Base-by-base conservation (phyloP, 2,329 filamentous ascomycete species). In the Coniella lustricola region DNA sequence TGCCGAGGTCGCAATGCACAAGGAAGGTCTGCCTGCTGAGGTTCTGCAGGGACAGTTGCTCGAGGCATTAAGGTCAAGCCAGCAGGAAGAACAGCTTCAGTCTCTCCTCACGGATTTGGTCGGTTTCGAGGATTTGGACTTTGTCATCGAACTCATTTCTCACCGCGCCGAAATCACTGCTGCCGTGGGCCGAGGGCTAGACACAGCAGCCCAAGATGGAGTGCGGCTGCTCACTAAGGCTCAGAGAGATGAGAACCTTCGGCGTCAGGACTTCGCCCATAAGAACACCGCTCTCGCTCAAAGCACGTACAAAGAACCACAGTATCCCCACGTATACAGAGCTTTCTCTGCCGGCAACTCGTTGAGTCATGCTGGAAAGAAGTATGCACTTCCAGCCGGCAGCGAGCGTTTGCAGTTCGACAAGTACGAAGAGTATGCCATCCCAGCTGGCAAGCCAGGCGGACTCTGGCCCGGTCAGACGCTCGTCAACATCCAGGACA, bases 281-380 rank as follows among this genome's bases (percentile, higher is more conserved):
- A 98, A 98, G 65, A 81, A 79, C 60, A 77, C 85, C 9, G 60
- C 77, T 2, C 69, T 98, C 20, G 80, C 82, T 2, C 77, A 87
- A 0, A 82, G 81, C n/a, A 77, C 87, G 52, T 75, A 84, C 46
- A 82, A 82, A 51, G 86, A 84, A 46, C 78, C 84, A 3, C 76
- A 86, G 39, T 98, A 98, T 62, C 94, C 94, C 1, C 93, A 98
- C 63, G 89, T 98, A 1, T 98, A 96, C 69, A 89, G 85, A 57
- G 67, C 79, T 2, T 85, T 95, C 61, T 81, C 82, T 52, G 86
- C 90, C 3, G 89, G 93, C 1, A 97, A 97, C 63, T 87, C 84
- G 0, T 70, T 98, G 33, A 93, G 86, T 50, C 71, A 82, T 18
- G 77, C 83, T 43, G 93, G 93, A 1, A 84, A 82, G 60, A 90